phyloP scores from a whole-genome alignment of 2,329 filamentous ascomycete genomes.

The Xylariaceae sp. region DNA sequence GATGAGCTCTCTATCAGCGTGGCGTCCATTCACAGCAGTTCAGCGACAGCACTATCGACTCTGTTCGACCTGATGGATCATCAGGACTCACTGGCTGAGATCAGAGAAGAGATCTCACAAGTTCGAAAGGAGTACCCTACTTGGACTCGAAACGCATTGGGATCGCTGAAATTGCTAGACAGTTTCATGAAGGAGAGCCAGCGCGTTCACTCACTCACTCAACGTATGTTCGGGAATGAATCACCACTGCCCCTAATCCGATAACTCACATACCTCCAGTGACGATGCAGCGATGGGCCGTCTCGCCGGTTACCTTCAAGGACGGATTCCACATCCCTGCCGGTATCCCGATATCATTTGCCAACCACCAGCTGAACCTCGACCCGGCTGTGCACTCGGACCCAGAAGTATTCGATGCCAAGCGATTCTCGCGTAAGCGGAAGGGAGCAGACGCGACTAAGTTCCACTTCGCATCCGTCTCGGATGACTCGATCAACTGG shows the following conservation, averaged over 20 bases:
- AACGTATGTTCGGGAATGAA: constrained; percentile 2
- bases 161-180: constrained; percentile 17
- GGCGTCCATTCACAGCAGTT: constrained; percentile 16
- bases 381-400: constrained; percentile 17
- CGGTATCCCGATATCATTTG: constrained; percentile 20
- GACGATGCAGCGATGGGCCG: constrained; percentile 17
- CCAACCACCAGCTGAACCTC: constrained; percentile 14
- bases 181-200: constrained; percentile 28
- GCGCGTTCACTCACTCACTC: constrained; percentile 14
- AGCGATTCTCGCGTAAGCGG: constrained; percentile 18
- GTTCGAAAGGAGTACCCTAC: too few species aligned
- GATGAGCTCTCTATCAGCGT: constrained; percentile 16
- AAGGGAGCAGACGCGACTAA: constrained; percentile 20
- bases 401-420: constrained; percentile 19
- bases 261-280: constrained; percentile 3
- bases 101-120: constrained; percentile 1
- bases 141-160: too few species aligned
- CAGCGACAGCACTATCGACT: constrained; percentile 5
- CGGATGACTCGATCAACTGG: constrained; percentile 22
- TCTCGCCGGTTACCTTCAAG: constrained; percentile 13
- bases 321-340: constrained; percentile 24
- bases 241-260: neutral
- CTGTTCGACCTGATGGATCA: constrained; percentile 20
- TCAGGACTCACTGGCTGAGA: constrained; percentile 11
- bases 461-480: constrained; percentile 28